Percentiles rank a stretch among this genome's conserved stretches.
Evolutionary conservation across 2,329 filamentous ascomycete genomes (phyloP).

Genomic region (Arthrobotrys sinensis): DNA sequence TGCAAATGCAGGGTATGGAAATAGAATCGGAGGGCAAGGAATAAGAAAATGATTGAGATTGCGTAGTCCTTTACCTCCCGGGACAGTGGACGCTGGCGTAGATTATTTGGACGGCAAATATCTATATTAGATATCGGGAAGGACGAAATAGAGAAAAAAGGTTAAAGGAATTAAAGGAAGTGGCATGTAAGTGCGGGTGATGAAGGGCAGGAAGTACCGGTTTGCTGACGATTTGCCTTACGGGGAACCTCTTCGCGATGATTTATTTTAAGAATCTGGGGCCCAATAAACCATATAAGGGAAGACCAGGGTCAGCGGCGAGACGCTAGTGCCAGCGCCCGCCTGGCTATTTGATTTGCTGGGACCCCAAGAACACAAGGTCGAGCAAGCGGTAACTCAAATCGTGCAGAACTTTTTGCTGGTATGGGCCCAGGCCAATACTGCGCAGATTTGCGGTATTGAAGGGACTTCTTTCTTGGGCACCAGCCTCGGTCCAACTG

Average conservation of each 20-base stretch:
- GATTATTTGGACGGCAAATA: slow-evolving; percentile 39
- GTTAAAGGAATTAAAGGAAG: slow-evolving; percentile 37
- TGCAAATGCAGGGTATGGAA: slow-evolving; percentile 33
- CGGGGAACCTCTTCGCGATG: slow-evolving; percentile 59
- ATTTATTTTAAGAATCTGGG: slow-evolving; percentile 59
- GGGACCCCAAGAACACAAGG: slow-evolving; percentile 56
- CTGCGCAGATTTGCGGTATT: slow-evolving; percentile 33
- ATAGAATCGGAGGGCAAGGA: slow-evolving; percentile 40
- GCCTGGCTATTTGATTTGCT: slow-evolving; percentile 56
- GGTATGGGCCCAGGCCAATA: slow-evolving; percentile 16
- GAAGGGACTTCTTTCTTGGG: slow-evolving; percentile 20
- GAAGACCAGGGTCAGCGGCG: slow-evolving; percentile 56
- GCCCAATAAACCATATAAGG: slow-evolving; percentile 53
- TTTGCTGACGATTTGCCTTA: slow-evolving; percentile 60
- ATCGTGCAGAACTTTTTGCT: slow-evolving; percentile 37
- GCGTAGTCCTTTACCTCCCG: slow-evolving; percentile 52
- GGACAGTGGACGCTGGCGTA: slow-evolving; percentile 38
- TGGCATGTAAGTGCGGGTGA: slow-evolving; percentile 25
- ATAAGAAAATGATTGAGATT: slow-evolving; percentile 58
- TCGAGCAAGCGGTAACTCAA: slow-evolving; percentile 60
- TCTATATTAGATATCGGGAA: slow-evolving; percentile 41
- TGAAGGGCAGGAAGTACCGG: slow-evolving; percentile 51
- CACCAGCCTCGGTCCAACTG: slow-evolving; percentile 29
- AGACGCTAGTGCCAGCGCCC: slow-evolving; percentile 56
- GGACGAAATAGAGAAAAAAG: slow-evolving; percentile 35